Conservation (phyloP, 495 filamentous ascomycete genomes). For the Aspergillus bridgeri region DNA sequence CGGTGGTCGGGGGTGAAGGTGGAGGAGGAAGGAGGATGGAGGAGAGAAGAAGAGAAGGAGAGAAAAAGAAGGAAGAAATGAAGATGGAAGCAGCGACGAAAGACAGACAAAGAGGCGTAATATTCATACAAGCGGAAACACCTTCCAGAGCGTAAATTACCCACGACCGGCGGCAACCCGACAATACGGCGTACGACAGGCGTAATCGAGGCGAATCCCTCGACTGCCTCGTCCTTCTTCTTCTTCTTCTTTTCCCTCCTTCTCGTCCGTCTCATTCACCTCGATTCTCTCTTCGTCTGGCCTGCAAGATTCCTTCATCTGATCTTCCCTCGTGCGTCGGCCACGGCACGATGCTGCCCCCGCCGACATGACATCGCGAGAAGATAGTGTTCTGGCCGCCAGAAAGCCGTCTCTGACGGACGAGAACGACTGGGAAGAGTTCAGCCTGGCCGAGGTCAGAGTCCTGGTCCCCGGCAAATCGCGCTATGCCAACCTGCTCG, state of each 20-base stretch:
- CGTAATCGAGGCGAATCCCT: neutral
- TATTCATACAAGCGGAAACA: neutral
- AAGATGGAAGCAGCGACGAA: neutral
- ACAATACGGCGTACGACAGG: neutral
- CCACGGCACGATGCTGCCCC: slow-evolving; percentile 29
- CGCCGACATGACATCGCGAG: slow-evolving; percentile 47
- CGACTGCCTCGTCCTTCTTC: neutral
- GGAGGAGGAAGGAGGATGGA: neutral
- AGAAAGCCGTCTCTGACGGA: slow-evolving; percentile 50
- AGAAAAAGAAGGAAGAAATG: neutral
- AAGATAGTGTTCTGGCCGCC: slow-evolving; percentile 54
- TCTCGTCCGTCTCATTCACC: no score
- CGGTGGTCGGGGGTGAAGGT: slow-evolving; percentile 3
- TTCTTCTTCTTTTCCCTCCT: neutral
- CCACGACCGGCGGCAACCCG: neutral
- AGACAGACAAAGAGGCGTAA: neutral
- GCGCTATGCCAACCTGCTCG: slow-evolving; percentile 50
- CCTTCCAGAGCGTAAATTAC: neutral
- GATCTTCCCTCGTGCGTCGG: slow-evolving; percentile 2
- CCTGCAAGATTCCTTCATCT: slow-evolving; percentile 4
- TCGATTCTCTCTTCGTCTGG: slow-evolving; percentile 1
- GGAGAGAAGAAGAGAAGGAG: neutral
- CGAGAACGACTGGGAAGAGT: slow-evolving; percentile 60
- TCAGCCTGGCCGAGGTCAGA: slow-evolving; percentile 50
- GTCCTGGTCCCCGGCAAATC: slow-evolving; percentile 48